Percentiles rank a stretch among this genome's conserved stretches.
Conservation (phyloP, 768 basidiomycete genomes). For the Psilocybe cyanescens region DNA sequence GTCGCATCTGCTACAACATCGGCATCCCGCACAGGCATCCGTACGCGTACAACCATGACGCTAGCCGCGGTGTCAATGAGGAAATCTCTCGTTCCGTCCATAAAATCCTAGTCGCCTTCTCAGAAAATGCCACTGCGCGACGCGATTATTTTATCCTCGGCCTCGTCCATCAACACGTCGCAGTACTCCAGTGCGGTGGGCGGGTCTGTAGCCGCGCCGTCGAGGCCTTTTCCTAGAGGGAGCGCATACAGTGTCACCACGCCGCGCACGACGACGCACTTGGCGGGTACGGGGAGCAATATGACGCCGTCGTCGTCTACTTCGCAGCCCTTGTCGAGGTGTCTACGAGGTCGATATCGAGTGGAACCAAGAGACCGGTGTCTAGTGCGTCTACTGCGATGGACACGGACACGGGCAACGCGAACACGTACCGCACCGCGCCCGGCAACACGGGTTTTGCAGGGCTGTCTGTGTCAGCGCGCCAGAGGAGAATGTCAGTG, state of each 20-base stretch:
- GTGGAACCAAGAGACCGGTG: constrained; percentile 2
- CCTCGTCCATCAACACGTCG: not conserved
- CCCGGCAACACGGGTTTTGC: not conserved
- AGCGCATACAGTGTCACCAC: constrained; percentile 19
- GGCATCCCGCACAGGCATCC: too few species aligned
- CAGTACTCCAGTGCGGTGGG: not conserved
- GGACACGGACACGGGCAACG: constrained; percentile 16
- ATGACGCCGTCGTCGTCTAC: constrained; percentile 8
- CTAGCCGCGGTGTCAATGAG: constrained; percentile 14
- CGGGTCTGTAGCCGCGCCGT: not conserved
- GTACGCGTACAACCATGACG: constrained; percentile 1
- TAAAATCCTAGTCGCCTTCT: constrained; percentile 25
- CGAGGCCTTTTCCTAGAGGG: constrained; percentile 29
- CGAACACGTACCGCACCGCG: constrained; percentile 39
- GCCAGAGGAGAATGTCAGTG: constrained; percentile 27
- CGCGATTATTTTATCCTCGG: not conserved
- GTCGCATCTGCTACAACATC: not conserved
- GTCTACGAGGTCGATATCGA: constrained; percentile 17
- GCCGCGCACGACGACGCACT: not conserved
- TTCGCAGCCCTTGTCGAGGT: not conserved
- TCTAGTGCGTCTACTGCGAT: constrained; percentile 24
- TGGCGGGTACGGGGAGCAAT: not conserved
- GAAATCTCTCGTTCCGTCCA: constrained; percentile 36
- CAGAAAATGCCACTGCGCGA: not conserved
- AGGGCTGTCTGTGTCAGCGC: constrained; percentile 16